Evolutionary conservation across 1,139 yeast genomes (phyloP), one percentile per base, ranked within the genome.

Genomic region (Suhomyces terraborum): DNA sequence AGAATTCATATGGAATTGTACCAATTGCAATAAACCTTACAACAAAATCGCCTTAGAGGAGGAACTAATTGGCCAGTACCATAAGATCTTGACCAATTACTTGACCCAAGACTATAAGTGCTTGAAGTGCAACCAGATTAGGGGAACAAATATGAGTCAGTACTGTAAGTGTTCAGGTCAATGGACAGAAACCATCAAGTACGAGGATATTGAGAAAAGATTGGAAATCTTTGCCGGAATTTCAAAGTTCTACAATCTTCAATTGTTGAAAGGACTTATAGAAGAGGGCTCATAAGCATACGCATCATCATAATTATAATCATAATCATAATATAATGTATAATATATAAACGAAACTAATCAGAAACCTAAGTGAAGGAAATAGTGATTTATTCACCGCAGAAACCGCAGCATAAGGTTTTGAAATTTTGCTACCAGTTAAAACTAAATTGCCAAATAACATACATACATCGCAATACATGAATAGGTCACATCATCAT

Each of bases 151-250:
- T 49, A 72, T 94, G 77, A 78, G 89, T 36, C 73, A 73, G 24
- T 82, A 82, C 59, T 94, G 98, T 62, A 67, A 76, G 27, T 94
- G 98, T 60, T 89, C 98, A 0, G 98, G 99, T 3, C 61, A 66
- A 25, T 93, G 96, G 96, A 66, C 63, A 1, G 84, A 80, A 41
- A 80, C 88, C 0, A 59, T 82, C 18, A 58, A 72, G 9, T 66
- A 71, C 38, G 64, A 58, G 3, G 75, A 72, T 0, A 59, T 88
- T 6, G 64, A 68, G 23, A 66, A 66, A 37, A 69, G 69, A 40
- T 55, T 82, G 6, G 64, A 62, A 9, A 70, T 80, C 0, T 87
- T 76, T 59, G 64, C 65, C 19, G 82, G 79, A 43, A 81, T 88
- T 16, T 80, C 94, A 0, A 64, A 67, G 12, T 75, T 64, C 40